Conservation (phyloP, 2,329 filamentous ascomycete genomes). For the Bipolaris oryzae region DNA sequence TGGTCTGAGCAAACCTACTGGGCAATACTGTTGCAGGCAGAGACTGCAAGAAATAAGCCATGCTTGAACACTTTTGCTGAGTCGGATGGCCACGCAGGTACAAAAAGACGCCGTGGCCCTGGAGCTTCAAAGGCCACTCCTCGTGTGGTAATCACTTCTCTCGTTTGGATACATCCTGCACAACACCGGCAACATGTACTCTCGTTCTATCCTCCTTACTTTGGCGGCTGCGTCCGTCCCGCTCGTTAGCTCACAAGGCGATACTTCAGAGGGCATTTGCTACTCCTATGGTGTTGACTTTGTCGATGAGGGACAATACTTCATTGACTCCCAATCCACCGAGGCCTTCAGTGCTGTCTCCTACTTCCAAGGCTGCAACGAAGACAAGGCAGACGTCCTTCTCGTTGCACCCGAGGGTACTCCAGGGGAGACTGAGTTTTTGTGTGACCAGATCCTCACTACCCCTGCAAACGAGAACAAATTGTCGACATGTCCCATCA, state of each 20-base stretch:
- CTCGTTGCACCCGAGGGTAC: slow-evolving; percentile 45
- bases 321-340: slow-evolving; percentile 52
- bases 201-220: slow-evolving; percentile 32
- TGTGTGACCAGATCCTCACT: slow-evolving; percentile 51
- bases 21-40: slow-evolving; percentile 4
- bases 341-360: slow-evolving; percentile 53
- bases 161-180: slow-evolving; percentile 9
- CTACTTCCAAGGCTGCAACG: slow-evolving; percentile 53
- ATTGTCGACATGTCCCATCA: slow-evolving; percentile 52
- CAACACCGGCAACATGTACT: slow-evolving; percentile 22
- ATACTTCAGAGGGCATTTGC: slow-evolving; percentile 33
- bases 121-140: slow-evolving; percentile 9
- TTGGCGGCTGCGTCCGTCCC: slow-evolving; percentile 35
- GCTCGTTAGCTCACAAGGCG: slow-evolving; percentile 25
- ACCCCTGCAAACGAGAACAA: slow-evolving; percentile 48
- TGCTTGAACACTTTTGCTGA: slow-evolving; percentile 17
- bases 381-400: slow-evolving; percentile 50
- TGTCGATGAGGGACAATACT: slow-evolving; percentile 52
- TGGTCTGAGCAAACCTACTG: slow-evolving; percentile 10
- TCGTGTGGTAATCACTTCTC: slow-evolving; percentile 2
- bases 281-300: slow-evolving; percentile 52
- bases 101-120: slow-evolving; percentile 29
- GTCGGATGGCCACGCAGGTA: slow-evolving; percentile 12
- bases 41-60: slow-evolving; percentile 15
- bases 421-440: slow-evolving; percentile 48